Evolutionary conservation across 805 yeast genomes (phyloP).

Genomic region (Myxozyma kluyveri): DNA sequence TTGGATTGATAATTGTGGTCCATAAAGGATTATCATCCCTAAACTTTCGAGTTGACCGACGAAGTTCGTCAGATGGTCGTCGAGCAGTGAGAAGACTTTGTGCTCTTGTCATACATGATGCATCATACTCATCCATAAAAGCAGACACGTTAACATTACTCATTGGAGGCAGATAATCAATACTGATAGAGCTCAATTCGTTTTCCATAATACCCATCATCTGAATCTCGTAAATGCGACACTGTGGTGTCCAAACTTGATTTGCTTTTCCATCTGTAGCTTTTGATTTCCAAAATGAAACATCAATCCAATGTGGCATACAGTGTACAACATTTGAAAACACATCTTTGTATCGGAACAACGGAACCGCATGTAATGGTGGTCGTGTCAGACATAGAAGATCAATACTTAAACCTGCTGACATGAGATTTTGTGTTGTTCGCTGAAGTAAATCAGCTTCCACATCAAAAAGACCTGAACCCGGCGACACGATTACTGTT

Average conservation of each 20-base stretch:
- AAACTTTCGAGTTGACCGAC: conserved; percentile 13
- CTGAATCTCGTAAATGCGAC: conserved; percentile 90
- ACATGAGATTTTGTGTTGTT: conserved; percentile 71
- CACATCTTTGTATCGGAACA: conserved; percentile 57
- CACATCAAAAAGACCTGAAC: conserved; percentile 90
- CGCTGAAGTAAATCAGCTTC: conserved; percentile 71
- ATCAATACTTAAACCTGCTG: conserved; percentile 84
- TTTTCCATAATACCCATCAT: conserved; percentile 98
- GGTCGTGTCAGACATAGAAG: conserved; percentile 84
- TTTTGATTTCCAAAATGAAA: conserved; percentile 72
- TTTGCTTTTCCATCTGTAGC: conserved; percentile 44
- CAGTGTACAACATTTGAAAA: conserved; percentile 48
- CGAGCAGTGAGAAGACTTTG: not conserved
- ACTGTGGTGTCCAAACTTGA: conserved; percentile 76
- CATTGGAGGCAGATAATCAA: conserved; percentile 52
- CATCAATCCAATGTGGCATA: conserved; percentile 93
- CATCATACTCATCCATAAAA: conserved; percentile 69
- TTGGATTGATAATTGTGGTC: conserved; percentile 74
- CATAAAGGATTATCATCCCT: conserved; percentile 44
- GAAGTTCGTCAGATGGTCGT: conserved; percentile 12
- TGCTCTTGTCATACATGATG: conserved; percentile 9
- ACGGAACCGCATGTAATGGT: conserved; percentile 88
- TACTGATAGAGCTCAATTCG: conserved; percentile 67
- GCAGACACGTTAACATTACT: conserved; percentile 44
- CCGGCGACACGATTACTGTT: conserved; percentile 82